Evolutionary conservation across 2,329 filamentous ascomycete species (phyloP).

Genomic region (Orbilia brochopaga): DNA sequence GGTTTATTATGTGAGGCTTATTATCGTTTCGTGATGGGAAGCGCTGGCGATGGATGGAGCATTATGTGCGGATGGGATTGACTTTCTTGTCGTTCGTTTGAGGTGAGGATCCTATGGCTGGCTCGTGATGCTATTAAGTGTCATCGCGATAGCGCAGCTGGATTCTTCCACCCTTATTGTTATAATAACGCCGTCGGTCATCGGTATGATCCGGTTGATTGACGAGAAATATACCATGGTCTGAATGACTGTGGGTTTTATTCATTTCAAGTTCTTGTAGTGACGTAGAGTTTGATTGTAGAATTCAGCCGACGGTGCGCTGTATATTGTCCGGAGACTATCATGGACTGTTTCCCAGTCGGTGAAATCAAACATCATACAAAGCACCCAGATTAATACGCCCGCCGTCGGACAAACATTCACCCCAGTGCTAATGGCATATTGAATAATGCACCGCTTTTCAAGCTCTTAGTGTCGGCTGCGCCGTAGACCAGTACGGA

Average conservation of each 20-base stretch:
- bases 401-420: no score
- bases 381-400: no score
- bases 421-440: no score
- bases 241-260: not conserved
- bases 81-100: slow-evolving; percentile 1
- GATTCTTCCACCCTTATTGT: not conserved
- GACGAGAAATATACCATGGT: slow-evolving; percentile 10
- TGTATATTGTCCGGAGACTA: no score
- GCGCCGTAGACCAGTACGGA: no score
- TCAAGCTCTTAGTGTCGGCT: no score
- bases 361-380: no score
- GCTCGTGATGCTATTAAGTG: not conserved
- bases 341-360: no score
- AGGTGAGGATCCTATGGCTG: not conserved
- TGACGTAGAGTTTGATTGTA: not conserved
- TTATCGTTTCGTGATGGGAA: not conserved
- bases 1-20: not conserved
- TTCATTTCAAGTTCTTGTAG: not conserved
- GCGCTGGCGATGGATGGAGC: not conserved
- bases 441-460: no score
- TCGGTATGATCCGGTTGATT: not conserved
- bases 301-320: no score
- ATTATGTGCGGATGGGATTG: not conserved
- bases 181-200: not conserved
- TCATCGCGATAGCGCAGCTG: not conserved